Conservation (phyloP, 139 green algal species). For the Bryopsis sp. region DNA sequence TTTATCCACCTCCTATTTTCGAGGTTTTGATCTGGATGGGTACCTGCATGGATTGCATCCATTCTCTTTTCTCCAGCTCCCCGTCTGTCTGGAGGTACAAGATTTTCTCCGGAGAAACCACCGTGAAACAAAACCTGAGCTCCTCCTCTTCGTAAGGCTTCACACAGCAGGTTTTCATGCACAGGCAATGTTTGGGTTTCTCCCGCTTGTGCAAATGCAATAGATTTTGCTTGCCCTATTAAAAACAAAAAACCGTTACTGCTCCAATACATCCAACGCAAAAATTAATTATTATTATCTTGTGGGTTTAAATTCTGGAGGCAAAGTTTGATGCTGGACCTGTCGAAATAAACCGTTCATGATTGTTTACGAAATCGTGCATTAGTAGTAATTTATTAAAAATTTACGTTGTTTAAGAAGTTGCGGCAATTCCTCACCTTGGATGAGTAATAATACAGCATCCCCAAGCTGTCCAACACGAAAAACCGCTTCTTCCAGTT, state of each 20-base stretch:
- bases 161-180: constrained; percentile 76
- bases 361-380: too few species aligned
- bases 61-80: constrained; percentile 58
- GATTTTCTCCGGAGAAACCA: constrained; percentile 64
- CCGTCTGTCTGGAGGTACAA: constrained; percentile 77
- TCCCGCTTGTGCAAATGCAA: constrained; percentile 19
- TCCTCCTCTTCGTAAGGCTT: constrained; percentile 72
- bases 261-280: too few species aligned
- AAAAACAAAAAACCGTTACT: too few species aligned
- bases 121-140: constrained; percentile 67
- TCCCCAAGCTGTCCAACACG: constrained; percentile 66
- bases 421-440: constrained; percentile 33
- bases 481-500: constrained; percentile 87
- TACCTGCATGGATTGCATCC: constrained; percentile 68
- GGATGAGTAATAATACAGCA: constrained; percentile 63
- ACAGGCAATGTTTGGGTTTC: constrained; percentile 56
- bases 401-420: too few species aligned
- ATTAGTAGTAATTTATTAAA: too few species aligned
- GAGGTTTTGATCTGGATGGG: too few species aligned
- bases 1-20: too few species aligned
- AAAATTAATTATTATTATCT: too few species aligned
- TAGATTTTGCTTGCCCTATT: too few species aligned
- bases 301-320: too few species aligned
- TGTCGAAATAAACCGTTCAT: too few species aligned
- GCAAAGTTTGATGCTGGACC: too few species aligned